phyloP scores from a whole-genome alignment of 345 rosid genomes.

The Sapria himalayana region DNA sequence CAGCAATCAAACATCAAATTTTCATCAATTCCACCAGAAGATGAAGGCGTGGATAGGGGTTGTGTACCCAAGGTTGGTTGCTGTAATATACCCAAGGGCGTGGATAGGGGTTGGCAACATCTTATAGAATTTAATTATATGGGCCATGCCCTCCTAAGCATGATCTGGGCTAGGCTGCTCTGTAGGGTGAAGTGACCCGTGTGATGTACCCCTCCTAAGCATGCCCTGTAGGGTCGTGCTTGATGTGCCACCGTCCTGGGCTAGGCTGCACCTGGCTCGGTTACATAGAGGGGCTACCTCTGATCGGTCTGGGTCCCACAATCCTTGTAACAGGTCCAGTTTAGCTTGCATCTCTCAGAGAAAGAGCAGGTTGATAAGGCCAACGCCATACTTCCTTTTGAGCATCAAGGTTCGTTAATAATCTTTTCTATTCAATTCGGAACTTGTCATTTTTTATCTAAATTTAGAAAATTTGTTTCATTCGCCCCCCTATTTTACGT shows the following conservation, averaged over 20 bases:
- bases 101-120: no score
- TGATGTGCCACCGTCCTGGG: no score
- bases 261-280: no score
- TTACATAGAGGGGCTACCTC: no score
- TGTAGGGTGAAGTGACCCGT: no score
- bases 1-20: constrained; percentile 39
- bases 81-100: no score
- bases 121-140: no score
- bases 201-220: no score
- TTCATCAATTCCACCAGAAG: constrained; percentile 30
- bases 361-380: constrained; percentile 59
- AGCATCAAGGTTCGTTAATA: constrained; percentile 60
- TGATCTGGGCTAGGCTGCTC: no score
- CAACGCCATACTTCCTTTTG: constrained; percentile 83
- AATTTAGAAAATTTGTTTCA: not conserved
- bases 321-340: constrained; percentile 47
- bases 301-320: constrained; percentile 4
- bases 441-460: not conserved
- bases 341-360: constrained; percentile 57
- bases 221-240: no score
- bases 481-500: not conserved
- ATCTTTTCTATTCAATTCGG: not conserved
- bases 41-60: constrained; percentile 22
- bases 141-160: no score
- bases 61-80: constrained; percentile 56